A percentile compares a stretch with the other conserved stretches of the same genome.
Evolutionary conservation across 257 asterid species (phyloP).

Genomic region (Fraxinus americana): DNA sequence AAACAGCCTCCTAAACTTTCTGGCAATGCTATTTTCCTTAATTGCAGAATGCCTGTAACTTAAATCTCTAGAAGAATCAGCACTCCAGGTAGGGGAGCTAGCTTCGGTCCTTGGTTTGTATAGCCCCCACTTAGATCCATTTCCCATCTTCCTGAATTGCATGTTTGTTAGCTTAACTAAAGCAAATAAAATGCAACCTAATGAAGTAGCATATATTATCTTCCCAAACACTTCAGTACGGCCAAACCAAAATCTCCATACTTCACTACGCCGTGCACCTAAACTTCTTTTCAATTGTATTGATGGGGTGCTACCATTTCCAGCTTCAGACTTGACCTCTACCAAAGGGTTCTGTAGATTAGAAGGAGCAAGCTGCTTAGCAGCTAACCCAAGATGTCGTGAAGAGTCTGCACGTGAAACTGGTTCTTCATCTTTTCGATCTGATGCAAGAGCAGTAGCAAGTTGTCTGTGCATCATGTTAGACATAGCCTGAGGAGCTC

Average conservation of each 20-base stretch:
- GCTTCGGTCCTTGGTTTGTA: constrained; percentile 35
- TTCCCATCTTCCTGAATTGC: constrained; percentile 54
- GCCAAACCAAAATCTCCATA: constrained; percentile 63
- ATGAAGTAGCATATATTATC: constrained; percentile 56
- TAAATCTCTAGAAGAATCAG: constrained; percentile 43
- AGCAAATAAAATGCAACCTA: constrained; percentile 65
- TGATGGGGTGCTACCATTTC: constrained; percentile 50
- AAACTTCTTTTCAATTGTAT: constrained; percentile 72
- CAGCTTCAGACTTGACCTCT: constrained; percentile 49
- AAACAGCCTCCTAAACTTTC: constrained; percentile 53
- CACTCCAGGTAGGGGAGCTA: constrained; percentile 38
- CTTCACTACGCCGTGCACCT: constrained; percentile 58
- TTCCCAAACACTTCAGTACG: constrained; percentile 50
- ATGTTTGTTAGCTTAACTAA: constrained; percentile 51
- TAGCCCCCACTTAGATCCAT: constrained; percentile 49
- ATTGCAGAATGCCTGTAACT: constrained; percentile 30
- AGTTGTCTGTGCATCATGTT: constrained; percentile 62
- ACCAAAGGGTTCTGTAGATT: constrained; percentile 59
- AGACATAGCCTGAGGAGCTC: constrained; percentile 53
- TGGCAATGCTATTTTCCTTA: constrained; percentile 43
- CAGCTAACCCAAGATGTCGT: constrained; percentile 76
- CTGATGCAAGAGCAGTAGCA: constrained; percentile 47
- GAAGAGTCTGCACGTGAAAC: constrained; percentile 46
- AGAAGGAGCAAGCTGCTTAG: constrained; percentile 77
- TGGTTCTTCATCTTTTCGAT: constrained; percentile 59